Base-by-base conservation (phyloP, 2,329 filamentous ascomycete genomes). In the Pyrenochaeta sp. region DNA sequence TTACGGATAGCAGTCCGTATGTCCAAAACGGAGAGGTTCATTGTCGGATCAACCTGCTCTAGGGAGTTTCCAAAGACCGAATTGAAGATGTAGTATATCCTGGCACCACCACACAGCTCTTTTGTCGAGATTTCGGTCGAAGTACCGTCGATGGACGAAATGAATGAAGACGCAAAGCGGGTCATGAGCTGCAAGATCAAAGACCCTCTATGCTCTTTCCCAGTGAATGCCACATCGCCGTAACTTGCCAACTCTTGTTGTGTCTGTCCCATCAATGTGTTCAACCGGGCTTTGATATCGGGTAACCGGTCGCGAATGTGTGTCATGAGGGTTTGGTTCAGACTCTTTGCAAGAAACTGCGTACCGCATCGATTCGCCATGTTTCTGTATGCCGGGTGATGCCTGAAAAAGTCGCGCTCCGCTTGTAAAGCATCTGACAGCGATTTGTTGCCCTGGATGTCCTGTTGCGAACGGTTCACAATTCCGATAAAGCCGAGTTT, bases 1-100 rank as follows among this genome's bases (percentile, higher is more conserved):
- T 99, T 99, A 62, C 94, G 88, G 60, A 99, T 99, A 3, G 94
- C 94, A 9, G 94, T 99, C 68, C 94, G 84, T 57, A 99, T 99
- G 68, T 99, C 94, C 35, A 93, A 84, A 10, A 93, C 89, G 6
- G 94, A 94, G 48, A 99, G 85, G 65, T 99, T 99, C 34, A 88
- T 90, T 2, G 93, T 99, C 4, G 94, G 94, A 61, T 99, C 93
- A 58, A 99, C 96, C 15, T 91, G 89, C 71, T 99, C 94, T 36
- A 99, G 79, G 14, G 93, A 95, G 73, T 93, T 96, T 46, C 94
- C 94, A 72, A 97, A 99, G 29, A 97, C 93, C 4, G 92, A 96
- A 76, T 97, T 97, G 81, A 96, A 97, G 59, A 97, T 96, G 75
- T 97, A 96, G 77, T 97, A 97, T 65, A 97, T 96, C 47, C 93